Conservation (phyloP, 2,329 filamentous ascomycete species). For the Whalleya microplaca region DNA sequence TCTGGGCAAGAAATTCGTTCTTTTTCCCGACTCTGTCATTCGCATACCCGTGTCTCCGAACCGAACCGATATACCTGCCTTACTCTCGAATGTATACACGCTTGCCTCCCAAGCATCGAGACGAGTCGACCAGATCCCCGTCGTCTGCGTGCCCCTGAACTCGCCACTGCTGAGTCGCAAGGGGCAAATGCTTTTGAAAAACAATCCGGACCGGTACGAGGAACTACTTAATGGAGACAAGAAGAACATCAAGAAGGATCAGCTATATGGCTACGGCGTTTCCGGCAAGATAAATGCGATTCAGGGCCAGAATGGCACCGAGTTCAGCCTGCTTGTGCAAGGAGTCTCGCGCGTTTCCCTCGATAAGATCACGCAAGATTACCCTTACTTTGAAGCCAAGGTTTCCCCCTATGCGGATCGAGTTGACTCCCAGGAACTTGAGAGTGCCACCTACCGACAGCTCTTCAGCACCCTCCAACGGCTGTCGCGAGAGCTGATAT, state of each 20-base stretch:
- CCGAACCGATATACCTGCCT: slow-evolving; percentile 84
- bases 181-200: slow-evolving; percentile 75
- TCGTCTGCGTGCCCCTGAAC: slow-evolving; percentile 85
- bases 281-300: slow-evolving; percentile 78
- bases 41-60: slow-evolving; percentile 79
- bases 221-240: slow-evolving; percentile 57
- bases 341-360: slow-evolving; percentile 78
- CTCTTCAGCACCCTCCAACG: slow-evolving; percentile 82
- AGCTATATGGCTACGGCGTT: slow-evolving; percentile 83
- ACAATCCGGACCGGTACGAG: slow-evolving; percentile 57
- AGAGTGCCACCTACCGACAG: slow-evolving; percentile 49
- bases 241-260: slow-evolving; percentile 64
- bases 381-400: slow-evolving; percentile 84
- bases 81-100: slow-evolving; percentile 84
- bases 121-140: slow-evolving; percentile 69
- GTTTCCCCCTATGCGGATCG: slow-evolving; percentile 51
- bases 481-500: slow-evolving; percentile 82
- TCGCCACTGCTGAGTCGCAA: slow-evolving; percentile 74
- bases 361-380: slow-evolving; percentile 74
- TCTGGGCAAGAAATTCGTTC: slow-evolving; percentile 76
- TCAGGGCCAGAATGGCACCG: slow-evolving; percentile 72
- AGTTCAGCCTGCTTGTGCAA: slow-evolving; percentile 85
- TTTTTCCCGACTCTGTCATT: slow-evolving; percentile 83
- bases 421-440: slow-evolving; percentile 26
- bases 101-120: slow-evolving; percentile 70